Evolutionary conservation across 805 yeast genomes (phyloP), one percentile per base, ranked within the genome.

Genomic region (Wickerhamiella parazyma): DNA sequence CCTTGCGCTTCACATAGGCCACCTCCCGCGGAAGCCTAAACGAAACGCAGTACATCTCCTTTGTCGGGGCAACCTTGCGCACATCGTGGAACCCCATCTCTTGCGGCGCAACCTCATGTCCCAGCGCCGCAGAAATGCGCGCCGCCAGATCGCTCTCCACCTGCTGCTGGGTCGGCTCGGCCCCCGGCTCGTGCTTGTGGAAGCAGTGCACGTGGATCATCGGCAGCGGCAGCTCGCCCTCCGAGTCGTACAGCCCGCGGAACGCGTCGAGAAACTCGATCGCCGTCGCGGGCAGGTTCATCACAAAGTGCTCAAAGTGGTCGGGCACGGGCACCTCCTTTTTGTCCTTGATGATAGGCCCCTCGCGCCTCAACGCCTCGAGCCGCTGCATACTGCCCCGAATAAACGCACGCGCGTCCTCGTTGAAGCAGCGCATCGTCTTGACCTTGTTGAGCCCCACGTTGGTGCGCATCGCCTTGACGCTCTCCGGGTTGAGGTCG

Each of bases 241-340:
- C 40, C 14, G 58, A 60, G 28, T 65, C 62, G 59, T 80, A 83
- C 22, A 87, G 66, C 0, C 96, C 95, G 26, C 75, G 67, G 55
- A 75, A 89, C 40, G 80, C 81, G 53, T 78, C 77, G 44, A 86
- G 63, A 55, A 91, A 91, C 16, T 79, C 78, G 18, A 91, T 66
- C 0, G 98, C 96, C 36, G 86, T 72, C 56, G 85, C 98, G 2
- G 99, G 99, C 45, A 91, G 69, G 57, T 91, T 91, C 98, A 91
- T 91, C 9, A 85, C 94, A 55, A 76, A 91, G 56, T 86, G 87
- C 36, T 74, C 60, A 51, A 74, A 70, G 51, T 66, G 68, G 22
- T 61, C 59, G 1, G 95, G 71, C 1, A 79, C 67, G 16, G 31
- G 14, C 19, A 16, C 18, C 11, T 20, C 28, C 14, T 31, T 19